Evolutionary conservation across 2,329 filamentous ascomycete genomes (phyloP).

Genomic region (Phialocephala sp.): DNA sequence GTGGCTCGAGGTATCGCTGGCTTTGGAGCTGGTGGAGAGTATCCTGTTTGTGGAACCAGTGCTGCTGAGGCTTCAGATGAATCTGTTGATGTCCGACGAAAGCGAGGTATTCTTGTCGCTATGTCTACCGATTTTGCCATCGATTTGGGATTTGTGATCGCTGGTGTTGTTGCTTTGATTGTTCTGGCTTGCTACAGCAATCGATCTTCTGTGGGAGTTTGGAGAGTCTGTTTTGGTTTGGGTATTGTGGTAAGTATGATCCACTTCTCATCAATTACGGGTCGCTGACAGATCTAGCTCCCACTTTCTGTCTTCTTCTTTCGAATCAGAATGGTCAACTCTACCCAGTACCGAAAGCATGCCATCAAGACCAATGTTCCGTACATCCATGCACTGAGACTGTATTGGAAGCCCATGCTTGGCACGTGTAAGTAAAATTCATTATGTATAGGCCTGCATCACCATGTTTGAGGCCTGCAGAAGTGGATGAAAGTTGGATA

Average conservation of each 20-base stretch:
- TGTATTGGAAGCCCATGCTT: slow-evolving; percentile 65
- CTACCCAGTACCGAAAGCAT: slow-evolving; percentile 48
- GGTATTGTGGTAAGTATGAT: slow-evolving; percentile 33
- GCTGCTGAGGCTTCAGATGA: slow-evolving; percentile 61
- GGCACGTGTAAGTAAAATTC: slow-evolving; percentile 40
- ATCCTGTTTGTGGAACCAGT: slow-evolving; percentile 56
- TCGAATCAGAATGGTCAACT: slow-evolving; percentile 56
- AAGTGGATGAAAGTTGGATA: too few species aligned
- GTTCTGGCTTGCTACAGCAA: slow-evolving; percentile 56
- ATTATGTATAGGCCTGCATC: too few species aligned
- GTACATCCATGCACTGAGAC: slow-evolving; percentile 49
- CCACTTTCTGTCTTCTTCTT: slow-evolving; percentile 59
- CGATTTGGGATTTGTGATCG: slow-evolving; percentile 57
- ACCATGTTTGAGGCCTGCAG: too few species aligned
- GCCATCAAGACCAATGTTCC: slow-evolving; percentile 51
- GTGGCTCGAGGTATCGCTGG: slow-evolving; percentile 52
- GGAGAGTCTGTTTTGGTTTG: slow-evolving; percentile 56
- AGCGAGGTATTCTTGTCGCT: slow-evolving; percentile 61
- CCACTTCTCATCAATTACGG: background rate
- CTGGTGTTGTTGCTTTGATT: slow-evolving; percentile 55
- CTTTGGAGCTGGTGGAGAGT: slow-evolving; percentile 53
- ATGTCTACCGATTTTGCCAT: slow-evolving; percentile 58
- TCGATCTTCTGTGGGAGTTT: slow-evolving; percentile 50
- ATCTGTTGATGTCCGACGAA: slow-evolving; percentile 49
- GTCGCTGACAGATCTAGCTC: slow-evolving; percentile 34